Conservation (phyloP, 306 rosid genomes). For the Abrus precatorius region DNA sequence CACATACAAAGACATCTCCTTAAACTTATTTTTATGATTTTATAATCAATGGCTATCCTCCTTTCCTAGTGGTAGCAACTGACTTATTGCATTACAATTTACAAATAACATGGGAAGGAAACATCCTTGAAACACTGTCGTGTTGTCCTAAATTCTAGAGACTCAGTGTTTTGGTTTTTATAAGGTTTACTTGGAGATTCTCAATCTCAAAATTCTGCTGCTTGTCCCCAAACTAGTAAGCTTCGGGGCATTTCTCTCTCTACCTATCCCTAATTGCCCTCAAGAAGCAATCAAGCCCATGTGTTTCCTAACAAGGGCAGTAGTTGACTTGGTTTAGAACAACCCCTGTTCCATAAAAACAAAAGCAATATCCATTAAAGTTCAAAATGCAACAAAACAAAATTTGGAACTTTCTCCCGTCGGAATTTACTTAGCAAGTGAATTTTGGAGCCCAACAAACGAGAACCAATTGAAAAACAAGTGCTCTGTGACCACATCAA, state of each 20-base stretch:
- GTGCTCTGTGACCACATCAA: not conserved
- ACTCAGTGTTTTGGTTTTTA: not conserved
- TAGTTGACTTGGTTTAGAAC: constrained; percentile 22
- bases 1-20: no score
- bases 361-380: not conserved
- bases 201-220: not conserved
- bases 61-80: not conserved
- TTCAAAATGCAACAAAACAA: not conserved
- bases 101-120: constrained; percentile 2
- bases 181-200: not conserved
- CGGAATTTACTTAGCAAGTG: constrained; percentile 16
- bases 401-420: constrained; percentile 8
- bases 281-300: constrained; percentile 16
- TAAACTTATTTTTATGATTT: no score
- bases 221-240: not conserved
- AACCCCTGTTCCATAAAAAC: not conserved
- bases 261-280: not conserved
- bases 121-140: constrained; percentile 19
- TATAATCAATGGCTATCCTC: not conserved
- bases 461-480: not conserved
- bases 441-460: not conserved
- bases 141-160: not conserved
- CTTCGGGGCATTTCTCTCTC: constrained; percentile 10
- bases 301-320: constrained; percentile 11
- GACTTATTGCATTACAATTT: not conserved